Percentiles rank a stretch among this genome's conserved stretches.
These are phyloP conservation scores for Boletus speciosus DNA, from an alignment of 768 basidiomycete genomes.

Conservation along the genomic window DNA sequence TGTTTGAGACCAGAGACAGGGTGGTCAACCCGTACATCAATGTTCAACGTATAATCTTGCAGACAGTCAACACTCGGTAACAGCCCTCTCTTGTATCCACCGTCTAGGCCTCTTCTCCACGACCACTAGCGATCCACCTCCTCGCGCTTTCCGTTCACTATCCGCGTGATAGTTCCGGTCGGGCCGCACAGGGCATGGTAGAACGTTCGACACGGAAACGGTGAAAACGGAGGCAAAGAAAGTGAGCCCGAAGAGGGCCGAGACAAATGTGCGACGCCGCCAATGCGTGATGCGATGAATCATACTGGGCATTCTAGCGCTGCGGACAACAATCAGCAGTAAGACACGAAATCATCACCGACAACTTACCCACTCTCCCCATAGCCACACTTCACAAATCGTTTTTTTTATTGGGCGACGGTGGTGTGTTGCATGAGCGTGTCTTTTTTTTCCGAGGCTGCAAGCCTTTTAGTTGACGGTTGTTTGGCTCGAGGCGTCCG, in stretches of 20 bases:
- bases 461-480: constrained; percentile 9
- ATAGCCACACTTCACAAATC: constrained; percentile 18
- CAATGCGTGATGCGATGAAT: constrained; percentile 51
- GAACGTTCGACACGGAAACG: constrained; percentile 72
- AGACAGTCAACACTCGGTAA: constrained; percentile 15
- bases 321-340: constrained; percentile 47
- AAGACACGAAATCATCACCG: no score
- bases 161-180: constrained; percentile 60
- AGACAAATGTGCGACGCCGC: constrained; percentile 68
- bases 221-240: constrained; percentile 76
- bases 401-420: background rate
- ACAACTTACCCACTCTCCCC: constrained; percentile 24
- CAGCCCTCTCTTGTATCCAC: constrained; percentile 75
- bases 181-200: constrained; percentile 76
- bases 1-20: background rate
- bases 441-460: background rate
- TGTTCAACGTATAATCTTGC: background rate
- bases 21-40: background rate
- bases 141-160: constrained; percentile 33
- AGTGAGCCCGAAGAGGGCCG: constrained; percentile 77
- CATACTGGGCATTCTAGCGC: constrained; percentile 53
- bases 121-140: constrained; percentile 34
- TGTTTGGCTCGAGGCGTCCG: constrained; percentile 18
- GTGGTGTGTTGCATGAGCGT: background rate
- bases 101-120: constrained; percentile 63